Conservation (phyloP, 2,329 filamentous ascomycete species). For the Trichoderma gracile region DNA sequence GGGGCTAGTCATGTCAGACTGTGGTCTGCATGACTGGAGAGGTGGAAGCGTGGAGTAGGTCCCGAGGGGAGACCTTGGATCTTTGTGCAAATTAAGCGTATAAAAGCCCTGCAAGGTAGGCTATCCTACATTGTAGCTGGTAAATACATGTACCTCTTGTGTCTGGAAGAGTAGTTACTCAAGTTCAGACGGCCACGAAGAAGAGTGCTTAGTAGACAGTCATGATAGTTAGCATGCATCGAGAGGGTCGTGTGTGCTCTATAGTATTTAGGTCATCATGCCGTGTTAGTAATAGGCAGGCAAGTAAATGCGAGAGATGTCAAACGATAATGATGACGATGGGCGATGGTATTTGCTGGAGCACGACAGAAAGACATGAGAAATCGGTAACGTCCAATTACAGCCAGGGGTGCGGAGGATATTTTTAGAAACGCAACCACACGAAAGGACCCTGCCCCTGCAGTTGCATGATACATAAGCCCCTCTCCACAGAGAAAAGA, state of each 20-base stretch:
- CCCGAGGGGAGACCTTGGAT: no score
- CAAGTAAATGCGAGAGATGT: neutral
- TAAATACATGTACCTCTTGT: no score
- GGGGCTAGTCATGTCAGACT: constrained; percentile 6
- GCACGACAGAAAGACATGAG: neutral
- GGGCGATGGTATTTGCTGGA: constrained; percentile 1
- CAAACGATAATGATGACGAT: neutral
- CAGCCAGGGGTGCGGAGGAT: neutral
- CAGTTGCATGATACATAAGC: neutral
- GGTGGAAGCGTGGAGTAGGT: neutral
- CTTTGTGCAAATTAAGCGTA: neutral
- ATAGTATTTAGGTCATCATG: no score
- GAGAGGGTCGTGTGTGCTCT: no score
- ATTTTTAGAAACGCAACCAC: constrained; percentile 18
- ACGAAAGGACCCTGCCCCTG: neutral
- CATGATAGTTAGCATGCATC: no score
- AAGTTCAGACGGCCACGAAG: no score
- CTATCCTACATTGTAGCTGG: no score
- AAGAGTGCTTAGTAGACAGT: no score
- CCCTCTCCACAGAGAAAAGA: no score
- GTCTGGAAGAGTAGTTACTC: no score
- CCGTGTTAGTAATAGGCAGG: neutral
- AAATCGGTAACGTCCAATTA: neutral
- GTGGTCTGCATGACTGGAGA: neutral
- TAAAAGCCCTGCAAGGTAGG: no score